Conservation (phyloP, 345 rosid species). For the Citrus maxima region DNA sequence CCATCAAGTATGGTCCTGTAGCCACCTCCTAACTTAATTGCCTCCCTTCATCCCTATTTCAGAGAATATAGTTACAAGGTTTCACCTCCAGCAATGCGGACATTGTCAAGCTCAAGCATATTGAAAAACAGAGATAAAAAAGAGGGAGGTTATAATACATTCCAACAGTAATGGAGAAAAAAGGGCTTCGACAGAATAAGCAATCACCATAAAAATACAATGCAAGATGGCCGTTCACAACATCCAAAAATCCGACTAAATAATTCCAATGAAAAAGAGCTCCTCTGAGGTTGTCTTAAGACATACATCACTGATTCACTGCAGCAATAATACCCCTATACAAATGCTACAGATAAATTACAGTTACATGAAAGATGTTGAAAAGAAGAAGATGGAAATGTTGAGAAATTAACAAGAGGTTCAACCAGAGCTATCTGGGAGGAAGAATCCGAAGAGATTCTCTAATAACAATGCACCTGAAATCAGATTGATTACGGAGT, state of each 20-base stretch:
- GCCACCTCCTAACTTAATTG: no score
- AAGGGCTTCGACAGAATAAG: background rate
- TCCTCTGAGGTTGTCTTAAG: background rate
- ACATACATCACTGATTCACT: background rate
- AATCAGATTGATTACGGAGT: constrained; percentile 14
- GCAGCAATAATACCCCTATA: constrained; percentile 12
- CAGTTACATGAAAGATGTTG: background rate
- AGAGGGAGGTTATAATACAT: background rate
- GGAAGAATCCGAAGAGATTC: constrained; percentile 17
- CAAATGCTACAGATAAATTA: constrained; percentile 15
- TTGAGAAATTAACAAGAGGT: constrained; percentile 1
- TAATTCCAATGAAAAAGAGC: background rate
- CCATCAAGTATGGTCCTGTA: no score
- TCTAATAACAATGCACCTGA: constrained; percentile 12
- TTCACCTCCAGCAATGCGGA: background rate
- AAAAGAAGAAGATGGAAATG: background rate
- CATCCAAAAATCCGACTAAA: background rate
- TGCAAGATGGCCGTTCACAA: background rate
- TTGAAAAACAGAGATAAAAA: no score
- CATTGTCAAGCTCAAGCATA: background rate
- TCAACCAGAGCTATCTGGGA: constrained; percentile 9
- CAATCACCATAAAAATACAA: background rate
- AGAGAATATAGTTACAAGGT: no score
- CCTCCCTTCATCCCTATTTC: no score
- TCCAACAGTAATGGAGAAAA: background rate